A percentile compares a stretch with the other conserved stretches of the same genome.
Evolutionary conservation across 108 stramenopile genomes (phyloP).

Genomic region (Cyclotella baltica): DNA sequence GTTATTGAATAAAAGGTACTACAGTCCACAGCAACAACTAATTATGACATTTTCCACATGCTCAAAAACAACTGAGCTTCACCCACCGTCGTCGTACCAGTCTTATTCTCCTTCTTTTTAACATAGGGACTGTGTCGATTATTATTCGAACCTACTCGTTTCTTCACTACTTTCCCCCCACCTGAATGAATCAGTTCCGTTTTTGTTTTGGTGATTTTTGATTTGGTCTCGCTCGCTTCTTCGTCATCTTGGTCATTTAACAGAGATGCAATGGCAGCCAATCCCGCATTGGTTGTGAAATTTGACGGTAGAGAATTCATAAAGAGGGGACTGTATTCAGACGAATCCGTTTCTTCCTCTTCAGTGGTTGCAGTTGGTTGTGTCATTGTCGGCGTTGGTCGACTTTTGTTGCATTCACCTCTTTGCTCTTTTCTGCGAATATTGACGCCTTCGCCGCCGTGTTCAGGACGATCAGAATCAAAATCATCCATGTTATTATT

Average conservation of each 20-base stretch:
- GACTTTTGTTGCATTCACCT: no score
- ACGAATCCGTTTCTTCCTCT: not conserved
- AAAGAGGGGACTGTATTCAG: slow-evolving; percentile 67
- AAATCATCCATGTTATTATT: no score
- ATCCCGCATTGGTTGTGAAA: slow-evolving; percentile 64
- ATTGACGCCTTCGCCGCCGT: no score
- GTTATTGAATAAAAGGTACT: no score
- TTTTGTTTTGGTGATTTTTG: not conserved
- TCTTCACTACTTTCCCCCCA: slow-evolving; percentile 30
- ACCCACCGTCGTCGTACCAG: slow-evolving; percentile 51
- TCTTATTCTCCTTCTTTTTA: slow-evolving; percentile 21
- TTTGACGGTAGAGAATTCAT: slow-evolving; percentile 73
- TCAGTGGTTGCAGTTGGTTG: not conserved
- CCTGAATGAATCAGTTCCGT: not conserved
- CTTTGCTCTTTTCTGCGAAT: no score
- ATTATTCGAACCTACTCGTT: not conserved
- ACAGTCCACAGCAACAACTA: no score
- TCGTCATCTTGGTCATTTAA: slow-evolving; percentile 53
- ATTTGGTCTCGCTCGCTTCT: slow-evolving; percentile 3
- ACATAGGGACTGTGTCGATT: slow-evolving; percentile 38
- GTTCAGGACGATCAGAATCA: no score
- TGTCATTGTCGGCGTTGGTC: no score
- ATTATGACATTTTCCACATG: slow-evolving; percentile 85
- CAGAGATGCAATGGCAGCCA: slow-evolving; percentile 78
- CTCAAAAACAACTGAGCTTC: slow-evolving; percentile 85